Evolutionary conservation across 2,329 filamentous ascomycete genomes (phyloP), one percentile per base, ranked within the genome.

Genomic region (Trichoderma lentiforme): DNA sequence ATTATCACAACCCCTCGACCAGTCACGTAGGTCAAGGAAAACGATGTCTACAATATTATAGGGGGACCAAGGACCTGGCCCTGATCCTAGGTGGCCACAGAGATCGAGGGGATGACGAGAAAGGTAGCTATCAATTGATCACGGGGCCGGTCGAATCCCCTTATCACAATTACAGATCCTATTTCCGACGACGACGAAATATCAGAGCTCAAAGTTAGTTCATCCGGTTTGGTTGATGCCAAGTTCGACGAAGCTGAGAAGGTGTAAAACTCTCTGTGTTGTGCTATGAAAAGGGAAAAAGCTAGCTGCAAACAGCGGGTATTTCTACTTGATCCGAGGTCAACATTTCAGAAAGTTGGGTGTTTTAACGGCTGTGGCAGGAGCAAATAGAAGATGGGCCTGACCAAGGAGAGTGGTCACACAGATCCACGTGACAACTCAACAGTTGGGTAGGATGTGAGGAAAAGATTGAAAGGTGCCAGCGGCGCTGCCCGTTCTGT

Each of bases 151-250:
- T 39, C 39, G n/a, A 43, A 4, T n/a, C 6, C 15, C 15, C 7
- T n/a, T 9, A 43, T 43, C 7, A 43, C 1, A 43, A 43, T 9
- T n/a, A 86, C 84, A 80, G 86, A 88, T 74, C 84, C 85, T 2
- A 89, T 91, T 76, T 90, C 89, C 32, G 88, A 89, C 66, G 87
- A 89, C 68, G 88, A 90, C 75, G 86, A 88, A 34, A 84, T 89
- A 39, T 83, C 83, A 5, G 85, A 87, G 36, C 80, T 84, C 73
- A 87, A 83, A 73, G 82, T 84, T 2, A 85, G 84, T 72, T 83
- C 80, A 3, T 83, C 85, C 24, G 91, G 89, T 74, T 78, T 89
- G 24, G 85, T 91, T 43, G 36, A 0, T 9, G 15, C 8, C 15
- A 43, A 43, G 18, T 15, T 3, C 1, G 15, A 43, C 3, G 36